phyloP scores from a whole-genome alignment of 176 grass and related monocot genomes.

The Chrysopogon serrulatus region DNA sequence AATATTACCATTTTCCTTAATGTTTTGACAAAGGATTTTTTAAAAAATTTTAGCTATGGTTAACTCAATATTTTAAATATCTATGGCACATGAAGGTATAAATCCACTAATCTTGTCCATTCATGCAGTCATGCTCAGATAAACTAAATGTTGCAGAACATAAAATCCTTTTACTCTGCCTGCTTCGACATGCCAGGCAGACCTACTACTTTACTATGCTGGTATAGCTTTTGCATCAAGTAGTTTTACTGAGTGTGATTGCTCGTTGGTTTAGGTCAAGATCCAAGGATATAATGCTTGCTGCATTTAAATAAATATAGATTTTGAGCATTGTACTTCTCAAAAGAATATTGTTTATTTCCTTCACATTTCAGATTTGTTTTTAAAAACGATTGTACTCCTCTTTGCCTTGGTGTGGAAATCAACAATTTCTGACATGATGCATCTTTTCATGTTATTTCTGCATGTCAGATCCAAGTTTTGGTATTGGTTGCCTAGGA shows the following conservation, averaged over 20 bases:
- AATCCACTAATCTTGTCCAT: neutral
- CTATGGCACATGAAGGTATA: neutral
- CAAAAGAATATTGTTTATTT: neutral
- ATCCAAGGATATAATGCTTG: neutral
- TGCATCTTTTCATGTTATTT: slow-evolving; percentile 9
- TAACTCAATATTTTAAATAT: neutral
- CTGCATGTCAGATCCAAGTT: slow-evolving; percentile 66
- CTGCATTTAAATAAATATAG: neutral
- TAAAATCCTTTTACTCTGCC: neutral
- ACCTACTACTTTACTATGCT: neutral
- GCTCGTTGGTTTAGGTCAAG: neutral
- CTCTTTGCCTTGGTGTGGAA: neutral
- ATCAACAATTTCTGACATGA: neutral
- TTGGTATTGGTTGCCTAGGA: slow-evolving; percentile 79
- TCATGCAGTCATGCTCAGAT: neutral
- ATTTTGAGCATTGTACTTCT: neutral
- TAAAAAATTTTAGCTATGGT: neutral
- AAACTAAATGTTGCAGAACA: neutral
- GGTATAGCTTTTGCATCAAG: neutral
- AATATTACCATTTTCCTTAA: neutral
- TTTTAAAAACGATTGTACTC: neutral
- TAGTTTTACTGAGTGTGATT: neutral
- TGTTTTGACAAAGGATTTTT: neutral
- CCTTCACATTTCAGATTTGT: neutral
- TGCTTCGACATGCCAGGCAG: neutral